Evolutionary conservation across 2,329 filamentous ascomycete genomes (phyloP).

Genomic region (Leptographium wingfieldii): DNA sequence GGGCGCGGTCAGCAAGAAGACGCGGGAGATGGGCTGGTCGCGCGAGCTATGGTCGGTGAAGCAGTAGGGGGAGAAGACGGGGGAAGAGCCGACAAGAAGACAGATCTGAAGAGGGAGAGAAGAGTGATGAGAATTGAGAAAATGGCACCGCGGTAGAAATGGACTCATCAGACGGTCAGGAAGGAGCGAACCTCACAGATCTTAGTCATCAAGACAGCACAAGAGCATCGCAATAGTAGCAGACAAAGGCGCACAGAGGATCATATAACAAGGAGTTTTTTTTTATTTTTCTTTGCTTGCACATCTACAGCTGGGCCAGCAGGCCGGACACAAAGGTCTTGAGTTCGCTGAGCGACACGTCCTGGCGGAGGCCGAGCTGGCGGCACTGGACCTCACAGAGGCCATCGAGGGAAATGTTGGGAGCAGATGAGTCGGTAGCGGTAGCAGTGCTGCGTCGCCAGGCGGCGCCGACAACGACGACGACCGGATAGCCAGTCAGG

Average conservation of each 20-base stretch:
- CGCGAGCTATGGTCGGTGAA: slow-evolving; percentile 50
- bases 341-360: slow-evolving; percentile 39
- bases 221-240: not conserved
- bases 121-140: not conserved
- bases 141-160: not conserved
- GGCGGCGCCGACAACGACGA: slow-evolving; percentile 62
- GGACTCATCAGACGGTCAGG: not conserved
- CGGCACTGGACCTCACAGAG: slow-evolving; percentile 70
- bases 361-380: slow-evolving; percentile 47
- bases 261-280: not conserved
- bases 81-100: not conserved
- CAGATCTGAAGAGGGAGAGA: not conserved
- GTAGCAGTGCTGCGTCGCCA: slow-evolving; percentile 48
- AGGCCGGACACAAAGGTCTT: slow-evolving; percentile 31
- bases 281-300: not conserved
- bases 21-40: slow-evolving; percentile 50
- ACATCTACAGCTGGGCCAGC: slow-evolving; percentile 33
- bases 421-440: slow-evolving; percentile 14
- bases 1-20: slow-evolving; percentile 41
- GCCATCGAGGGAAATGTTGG: not conserved
- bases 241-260: not conserved
- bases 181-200: not conserved
- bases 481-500: slow-evolving; percentile 72
- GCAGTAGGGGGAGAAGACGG: slow-evolving; percentile 15
- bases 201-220: not conserved